Base-by-base conservation (phyloP, 2,329 filamentous ascomycete species). In the Neofusicoccum parvum region DNA sequence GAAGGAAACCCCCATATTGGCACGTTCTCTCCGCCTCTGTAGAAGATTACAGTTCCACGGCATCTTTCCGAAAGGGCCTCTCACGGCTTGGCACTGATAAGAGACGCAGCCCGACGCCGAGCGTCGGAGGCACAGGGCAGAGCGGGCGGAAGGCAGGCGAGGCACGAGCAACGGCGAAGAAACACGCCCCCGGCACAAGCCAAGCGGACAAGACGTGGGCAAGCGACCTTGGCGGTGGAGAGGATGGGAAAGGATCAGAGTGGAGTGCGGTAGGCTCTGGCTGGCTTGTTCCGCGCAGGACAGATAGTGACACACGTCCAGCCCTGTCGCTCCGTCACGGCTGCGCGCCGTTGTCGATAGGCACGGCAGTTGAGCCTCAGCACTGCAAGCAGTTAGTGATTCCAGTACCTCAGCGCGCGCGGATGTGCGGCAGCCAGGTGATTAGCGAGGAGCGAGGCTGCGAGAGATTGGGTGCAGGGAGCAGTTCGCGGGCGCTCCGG, bases 61-160 rank as follows among this genome's bases (percentile, higher is more conserved):
- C 27, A 20, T 59, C 39, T 36, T 59, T 43, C 32, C 39, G 23
- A 50, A 23, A 34, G 11, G 27, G 37, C 41, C 11, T 20, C 43
- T 11, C 15, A 11, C 23, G 56, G 41, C 43, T 60, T 60, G 56
- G 56, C 56, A 48, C 56, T 60, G 56, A 60, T 60, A 60, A 60
- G 56, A 32, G 56, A 36, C 15, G 9, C 14, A 39, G 48, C 27
- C 41, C 41, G 41, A 20, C 11, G 56, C 56, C 56, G 43, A 48
- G 56, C 41, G 48, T 14, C 34, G 50, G 50, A 53, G 50, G 50
- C 15, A 17, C 48, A 23, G 23, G 48, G 48, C 37, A 39, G 11
- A 7, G 48, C 12, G 23, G 23, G 7, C 37, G 37, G 37, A 15
- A 15, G 37, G 11, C 37, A 39, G 14, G 37, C 37, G 37, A 39